Percentiles rank a stretch among this genome's conserved stretches.
phyloP scores from a whole-genome alignment of 2,329 filamentous ascomycete species.

The Rhexocercosporidium sp. region DNA sequence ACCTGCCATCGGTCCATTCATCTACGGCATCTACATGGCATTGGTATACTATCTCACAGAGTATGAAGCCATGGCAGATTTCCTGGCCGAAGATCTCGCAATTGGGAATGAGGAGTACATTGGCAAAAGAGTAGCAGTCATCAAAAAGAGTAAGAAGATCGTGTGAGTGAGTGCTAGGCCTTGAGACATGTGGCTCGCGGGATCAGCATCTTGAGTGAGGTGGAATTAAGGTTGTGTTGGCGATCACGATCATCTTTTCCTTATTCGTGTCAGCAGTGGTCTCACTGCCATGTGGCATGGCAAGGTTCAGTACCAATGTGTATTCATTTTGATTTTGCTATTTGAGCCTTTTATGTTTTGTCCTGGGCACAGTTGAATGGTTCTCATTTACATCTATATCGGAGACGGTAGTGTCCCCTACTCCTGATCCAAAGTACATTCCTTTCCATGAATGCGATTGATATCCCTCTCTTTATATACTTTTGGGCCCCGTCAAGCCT shows the following conservation, averaged over 20 bases:
- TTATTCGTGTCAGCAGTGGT: background rate
- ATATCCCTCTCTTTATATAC: too few species aligned
- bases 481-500: too few species aligned
- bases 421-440: too few species aligned
- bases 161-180: conserved; percentile 1
- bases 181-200: background rate
- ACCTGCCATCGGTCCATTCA: conserved; percentile 40
- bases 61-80: conserved; percentile 49
- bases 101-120: conserved; percentile 40
- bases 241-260: conserved; percentile 3
- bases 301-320: background rate
- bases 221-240: conserved; percentile 11
- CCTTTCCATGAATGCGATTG: too few species aligned
- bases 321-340: background rate
- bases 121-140: conserved; percentile 45
- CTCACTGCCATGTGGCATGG: conserved; percentile 8
- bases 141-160: conserved; percentile 24
- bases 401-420: too few species aligned
- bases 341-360: background rate
- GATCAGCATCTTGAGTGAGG: background rate
- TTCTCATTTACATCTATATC: background rate
- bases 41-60: conserved; percentile 44
- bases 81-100: conserved; percentile 48
- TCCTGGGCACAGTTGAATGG: background rate
- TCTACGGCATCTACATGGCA: conserved; percentile 37